Evolutionary conservation across 1,139 yeast species (phyloP), one percentile per base, ranked within the genome.

Genomic region (Hyphopichia fennica): DNA sequence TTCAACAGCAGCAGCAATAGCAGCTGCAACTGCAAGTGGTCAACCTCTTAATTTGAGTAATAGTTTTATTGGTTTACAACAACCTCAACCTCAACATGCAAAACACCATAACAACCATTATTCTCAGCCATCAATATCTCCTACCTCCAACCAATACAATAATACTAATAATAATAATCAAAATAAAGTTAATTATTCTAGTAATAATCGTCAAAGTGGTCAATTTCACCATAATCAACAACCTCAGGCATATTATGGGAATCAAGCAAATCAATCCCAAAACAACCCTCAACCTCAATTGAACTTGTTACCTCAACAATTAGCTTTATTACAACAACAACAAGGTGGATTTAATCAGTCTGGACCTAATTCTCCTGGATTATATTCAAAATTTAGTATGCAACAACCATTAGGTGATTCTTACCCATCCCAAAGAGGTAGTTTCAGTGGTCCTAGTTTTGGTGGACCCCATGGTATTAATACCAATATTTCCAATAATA

Each of bases 11-110:
- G 77, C 77, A 6, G 79, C 77, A 2, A 72, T 72, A 40, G 78
- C 78, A 1, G 77, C 79, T 4, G 78, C 79, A n/a, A 73, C 78
- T n/a, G 79, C 79, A 4, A 67, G 75, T 48, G 79, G 78, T 1
- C 77, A 72, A 47, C 75, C 77, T 2, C 63, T 72, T 52, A 72
- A 65, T 46, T 53, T 70, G 49, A 62, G 53, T 45, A 59, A 56
- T 40, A 56, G 57, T 6, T 60, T 62, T 37, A 53, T 60, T 53
- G 57, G 58, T 2, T 52, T 62, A 42, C 69, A 64, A 38, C 67
- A 57, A 43, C 67, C 65, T 3, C 69, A 62, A 44, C 62, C 65
- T 4, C 57, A 55, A 34, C 62, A 60, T 37, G 42, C 55, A 9
- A 36, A 39, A 31, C 19, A 17, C 34, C 28, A 39, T 18, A 25